Base-by-base conservation (phyloP, 2,329 filamentous ascomycete species). In the Mycocentrospora acerina region DNA sequence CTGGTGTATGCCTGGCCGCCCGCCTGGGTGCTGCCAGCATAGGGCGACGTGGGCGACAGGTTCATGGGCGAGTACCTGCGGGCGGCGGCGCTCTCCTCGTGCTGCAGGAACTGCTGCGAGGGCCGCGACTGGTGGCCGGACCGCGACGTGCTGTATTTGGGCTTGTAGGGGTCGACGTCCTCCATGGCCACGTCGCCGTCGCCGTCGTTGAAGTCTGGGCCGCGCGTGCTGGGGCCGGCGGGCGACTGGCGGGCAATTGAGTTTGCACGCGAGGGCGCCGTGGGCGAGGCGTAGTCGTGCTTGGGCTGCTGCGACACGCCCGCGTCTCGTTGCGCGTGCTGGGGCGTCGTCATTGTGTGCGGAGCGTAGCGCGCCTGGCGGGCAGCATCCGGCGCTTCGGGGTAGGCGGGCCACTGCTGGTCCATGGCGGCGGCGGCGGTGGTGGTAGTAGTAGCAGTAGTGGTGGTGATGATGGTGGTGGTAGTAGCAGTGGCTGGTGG, bases 41-140 rank as follows among this genome's bases (percentile, higher is more conserved):
- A 94, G 24, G 89, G 83, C 39, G 87, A 85, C 24, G 85, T 82
- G 27, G 90, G 88, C 44, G 90, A 89, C 45, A 94, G 74, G 66
- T 95, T 91, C 90, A 96, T 96, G 49, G 91, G 93, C 31, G 91
- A 97, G 71, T 97, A 97, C 63, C 90, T 83, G 67, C 94, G 88
- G 43, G 90, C 88, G 40, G 89, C 88, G 34, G 88, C 78, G 29
- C 89, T 93, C 42, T 87, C 83, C 60, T 91, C 87, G 83, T 60
- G 54, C 34, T 84, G 74, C 31, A 83, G 70, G 53, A 85, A 86
- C 66, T 91, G 85, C 55, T 89, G 81, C 46, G 80, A 88, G 44
- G 82, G 75, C 54, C 91, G 83, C 59, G 89, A 82, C 64, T 89
- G 84, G 63, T 90, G 86, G 67, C 82, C 82, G 29, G 88, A 82